Percentiles rank a stretch among this genome's conserved stretches.
phyloP scores from a whole-genome alignment of 192 early-diverging fungal species.

The Gonapodya prolifera region DNA sequence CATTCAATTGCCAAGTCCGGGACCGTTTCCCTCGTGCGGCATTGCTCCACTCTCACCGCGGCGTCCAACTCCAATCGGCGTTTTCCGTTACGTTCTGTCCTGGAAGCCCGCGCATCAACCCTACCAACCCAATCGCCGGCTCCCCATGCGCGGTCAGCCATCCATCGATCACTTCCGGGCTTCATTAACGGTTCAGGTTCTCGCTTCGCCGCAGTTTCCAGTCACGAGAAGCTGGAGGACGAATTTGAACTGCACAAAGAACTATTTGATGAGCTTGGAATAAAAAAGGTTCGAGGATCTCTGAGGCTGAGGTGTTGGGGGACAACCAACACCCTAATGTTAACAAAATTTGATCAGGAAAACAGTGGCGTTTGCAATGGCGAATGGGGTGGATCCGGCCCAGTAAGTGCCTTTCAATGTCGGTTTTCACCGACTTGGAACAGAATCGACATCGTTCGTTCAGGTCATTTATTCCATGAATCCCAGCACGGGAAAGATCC shows the following conservation, averaged over 20 bases:
- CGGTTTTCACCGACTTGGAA: neutral
- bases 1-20: neutral
- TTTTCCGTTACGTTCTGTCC: too few species aligned
- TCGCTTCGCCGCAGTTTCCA: neutral
- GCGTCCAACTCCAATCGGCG: too few species aligned
- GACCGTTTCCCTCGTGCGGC: neutral
- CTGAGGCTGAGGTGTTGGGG: too few species aligned
- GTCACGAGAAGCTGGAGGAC: neutral
- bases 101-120: too few species aligned
- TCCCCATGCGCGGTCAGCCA: too few species aligned
- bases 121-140: too few species aligned
- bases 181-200: too few species aligned
- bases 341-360: too few species aligned
- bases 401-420: slow-evolving; percentile 3
- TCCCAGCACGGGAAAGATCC: slow-evolving; percentile 67
- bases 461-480: slow-evolving; percentile 24
- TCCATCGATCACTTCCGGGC: too few species aligned
- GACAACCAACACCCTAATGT: too few species aligned
- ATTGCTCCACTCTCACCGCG: neutral
- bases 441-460: neutral
- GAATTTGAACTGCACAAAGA: neutral
- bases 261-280: neutral
- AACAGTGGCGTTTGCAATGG: slow-evolving; percentile 33
- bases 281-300: neutral
- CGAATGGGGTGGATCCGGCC: slow-evolving; percentile 28